Percentiles rank a stretch among this genome's conserved stretches.
Conservation (phyloP, 192 early-diverging fungal species). For the Phycomyces nitens region DNA sequence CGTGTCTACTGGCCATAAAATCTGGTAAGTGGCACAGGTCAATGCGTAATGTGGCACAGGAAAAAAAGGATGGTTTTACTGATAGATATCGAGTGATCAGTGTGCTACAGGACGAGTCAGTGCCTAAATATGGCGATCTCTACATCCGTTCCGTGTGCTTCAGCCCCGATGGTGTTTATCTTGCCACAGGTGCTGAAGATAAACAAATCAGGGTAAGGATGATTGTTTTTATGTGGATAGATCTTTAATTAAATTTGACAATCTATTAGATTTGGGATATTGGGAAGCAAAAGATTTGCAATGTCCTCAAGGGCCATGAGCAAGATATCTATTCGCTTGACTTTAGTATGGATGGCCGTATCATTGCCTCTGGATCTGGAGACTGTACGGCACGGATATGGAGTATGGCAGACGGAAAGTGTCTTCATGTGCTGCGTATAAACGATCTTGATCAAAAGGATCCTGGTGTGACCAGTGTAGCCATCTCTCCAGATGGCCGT, state of each 20-base stretch:
- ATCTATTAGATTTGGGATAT: slow-evolving; percentile 67
- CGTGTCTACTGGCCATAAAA: slow-evolving; percentile 14
- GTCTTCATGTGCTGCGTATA: slow-evolving; percentile 69
- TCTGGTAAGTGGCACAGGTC: slow-evolving; percentile 55
- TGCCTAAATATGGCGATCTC: slow-evolving; percentile 76
- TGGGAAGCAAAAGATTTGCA: slow-evolving; percentile 57
- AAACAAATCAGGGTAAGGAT: slow-evolving; percentile 78
- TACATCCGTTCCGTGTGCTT: slow-evolving; percentile 98
- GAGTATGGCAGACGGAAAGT: slow-evolving; percentile 77
- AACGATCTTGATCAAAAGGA: slow-evolving; percentile 83
- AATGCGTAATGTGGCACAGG: slow-evolving; percentile 18
- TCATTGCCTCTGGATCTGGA: slow-evolving; percentile 87
- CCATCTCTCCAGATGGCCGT: slow-evolving; percentile 87
- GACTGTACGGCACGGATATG: slow-evolving; percentile 87
- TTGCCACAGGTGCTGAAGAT: slow-evolving; percentile 97
- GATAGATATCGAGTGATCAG: slow-evolving; percentile 14
- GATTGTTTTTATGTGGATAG: neutral
- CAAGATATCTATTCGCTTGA: slow-evolving; percentile 98
- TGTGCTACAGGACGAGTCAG: slow-evolving; percentile 73
- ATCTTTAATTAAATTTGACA: neutral
- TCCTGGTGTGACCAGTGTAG: slow-evolving; percentile 94
- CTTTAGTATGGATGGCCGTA: slow-evolving; percentile 84
- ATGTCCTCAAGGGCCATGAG: slow-evolving; percentile 84
- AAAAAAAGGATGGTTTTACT: neutral
- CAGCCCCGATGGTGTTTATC: slow-evolving; percentile 81